These are phyloP conservation scores for Phytomonas serpens DNA, from an alignment of 208 protist species.

Conservation along the genomic window DNA sequence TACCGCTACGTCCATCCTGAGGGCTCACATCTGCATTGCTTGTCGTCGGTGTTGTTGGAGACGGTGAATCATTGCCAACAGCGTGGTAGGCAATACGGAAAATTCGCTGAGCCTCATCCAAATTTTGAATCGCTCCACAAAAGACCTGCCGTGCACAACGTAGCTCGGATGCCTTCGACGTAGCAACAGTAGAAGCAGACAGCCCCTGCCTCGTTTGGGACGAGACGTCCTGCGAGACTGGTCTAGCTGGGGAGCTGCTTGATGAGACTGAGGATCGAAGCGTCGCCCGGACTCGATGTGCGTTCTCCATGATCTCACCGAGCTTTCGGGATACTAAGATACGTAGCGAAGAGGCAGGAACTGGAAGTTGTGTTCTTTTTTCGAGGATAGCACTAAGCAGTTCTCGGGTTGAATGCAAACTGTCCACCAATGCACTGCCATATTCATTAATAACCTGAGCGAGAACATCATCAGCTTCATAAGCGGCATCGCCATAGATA, in stretches of 20 bases:
- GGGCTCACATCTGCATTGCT: not conserved
- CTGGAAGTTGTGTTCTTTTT: not conserved
- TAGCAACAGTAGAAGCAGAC: not conserved
- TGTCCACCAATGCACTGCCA: not conserved
- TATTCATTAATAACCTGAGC: not conserved
- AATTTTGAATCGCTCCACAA: slow-evolving; percentile 20
- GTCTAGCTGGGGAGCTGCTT: slow-evolving; percentile 18
- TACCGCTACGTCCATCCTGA: not conserved
- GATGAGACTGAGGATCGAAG: slow-evolving; percentile 16
- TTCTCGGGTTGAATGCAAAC: not conserved
- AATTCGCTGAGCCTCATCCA: slow-evolving; percentile 38
- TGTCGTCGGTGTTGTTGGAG: not conserved
- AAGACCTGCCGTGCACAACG: not conserved
- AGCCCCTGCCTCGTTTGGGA: not conserved
- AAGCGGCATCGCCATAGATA: not conserved
- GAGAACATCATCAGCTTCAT: not conserved
- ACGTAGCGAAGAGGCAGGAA: slow-evolving; percentile 10
- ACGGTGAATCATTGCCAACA: not conserved
- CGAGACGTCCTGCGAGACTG: not conserved
- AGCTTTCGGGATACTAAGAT: slow-evolving; percentile 22
- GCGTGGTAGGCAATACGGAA: slow-evolving; percentile 29
- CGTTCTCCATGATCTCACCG: slow-evolving; percentile 27
- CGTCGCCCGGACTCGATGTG: slow-evolving; percentile 17
- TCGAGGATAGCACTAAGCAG: not conserved
- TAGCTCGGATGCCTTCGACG: not conserved